phyloP scores from a whole-genome alignment of 176 grass and related monocot species.

The Phragmites australis region DNA sequence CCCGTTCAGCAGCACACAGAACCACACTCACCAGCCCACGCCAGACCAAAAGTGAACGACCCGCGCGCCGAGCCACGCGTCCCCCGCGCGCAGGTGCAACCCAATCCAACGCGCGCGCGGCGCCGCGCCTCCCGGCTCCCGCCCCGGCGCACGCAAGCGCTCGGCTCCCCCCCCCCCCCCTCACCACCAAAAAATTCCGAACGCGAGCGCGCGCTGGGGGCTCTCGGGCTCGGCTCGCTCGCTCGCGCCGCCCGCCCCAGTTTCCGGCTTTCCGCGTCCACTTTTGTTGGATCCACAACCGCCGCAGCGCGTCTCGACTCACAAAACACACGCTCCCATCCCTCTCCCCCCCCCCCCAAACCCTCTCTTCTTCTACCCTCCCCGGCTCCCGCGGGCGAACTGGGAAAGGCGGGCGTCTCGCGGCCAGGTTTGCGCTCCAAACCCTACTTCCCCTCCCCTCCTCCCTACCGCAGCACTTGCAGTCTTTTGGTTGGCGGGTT shows the following conservation, averaged over 20 bases:
- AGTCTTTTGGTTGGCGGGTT: neutral
- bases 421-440: constrained; percentile 40
- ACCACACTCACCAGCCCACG: no score
- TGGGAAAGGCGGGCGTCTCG: constrained; percentile 2
- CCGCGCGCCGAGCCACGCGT: neutral
- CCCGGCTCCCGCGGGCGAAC: neutral
- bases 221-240: neutral
- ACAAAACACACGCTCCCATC: neutral
- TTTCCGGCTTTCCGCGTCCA: neutral
- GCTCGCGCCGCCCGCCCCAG: neutral
- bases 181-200: constrained; percentile 39
- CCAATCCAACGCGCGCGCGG: neutral
- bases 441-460: neutral
- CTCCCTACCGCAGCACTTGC: neutral
- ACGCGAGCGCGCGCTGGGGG: constrained; percentile 37
- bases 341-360: neutral
- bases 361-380: neutral
- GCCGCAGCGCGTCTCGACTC: neutral
- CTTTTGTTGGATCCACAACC: constrained; percentile 29
- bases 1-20: neutral
- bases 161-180: neutral
- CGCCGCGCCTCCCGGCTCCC: neutral
- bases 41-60: neutral
- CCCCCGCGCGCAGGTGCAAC: neutral
- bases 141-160: neutral